Percentiles rank a stretch among this genome's conserved stretches.
Evolutionary conservation across 768 basidiomycete species (phyloP).

Genomic region (Mycena polygramma): DNA sequence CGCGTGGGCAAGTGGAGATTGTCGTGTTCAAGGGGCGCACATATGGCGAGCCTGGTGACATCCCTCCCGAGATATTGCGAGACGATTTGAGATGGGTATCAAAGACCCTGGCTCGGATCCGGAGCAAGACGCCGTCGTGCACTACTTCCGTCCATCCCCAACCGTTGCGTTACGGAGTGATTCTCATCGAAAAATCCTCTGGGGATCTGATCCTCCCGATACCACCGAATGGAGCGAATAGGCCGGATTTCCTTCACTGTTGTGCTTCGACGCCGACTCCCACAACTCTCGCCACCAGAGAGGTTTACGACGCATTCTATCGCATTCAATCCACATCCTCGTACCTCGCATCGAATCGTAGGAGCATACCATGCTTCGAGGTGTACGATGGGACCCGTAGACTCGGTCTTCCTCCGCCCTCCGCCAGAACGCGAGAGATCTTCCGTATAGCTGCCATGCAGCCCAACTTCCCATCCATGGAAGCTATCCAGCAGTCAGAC

Average conservation of each 20-base stretch:
- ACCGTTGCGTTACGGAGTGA: slow-evolving; percentile 20
- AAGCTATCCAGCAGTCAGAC: slow-evolving; percentile 26
- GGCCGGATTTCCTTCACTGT: too few species aligned
- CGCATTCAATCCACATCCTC: too few species aligned
- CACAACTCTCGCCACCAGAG: too few species aligned
- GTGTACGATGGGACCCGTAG: too few species aligned
- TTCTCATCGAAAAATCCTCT: slow-evolving; percentile 27
- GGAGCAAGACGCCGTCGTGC: slow-evolving; percentile 18
- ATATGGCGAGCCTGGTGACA: slow-evolving; percentile 3
- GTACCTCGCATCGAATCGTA: too few species aligned
- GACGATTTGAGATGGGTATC: slow-evolving; percentile 14
- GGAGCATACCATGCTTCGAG: too few species aligned
- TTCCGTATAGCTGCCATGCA: too few species aligned
- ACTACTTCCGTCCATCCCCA: slow-evolving; percentile 18
- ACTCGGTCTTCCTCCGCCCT: too few species aligned
- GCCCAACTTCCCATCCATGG: slow-evolving; percentile 14
- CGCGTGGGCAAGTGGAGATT: slow-evolving; percentile 12
- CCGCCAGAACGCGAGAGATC: too few species aligned
- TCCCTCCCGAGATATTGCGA: slow-evolving; percentile 18
- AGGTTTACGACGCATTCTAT: too few species aligned
- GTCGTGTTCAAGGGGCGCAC: slow-evolving; percentile 13
- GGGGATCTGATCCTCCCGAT: slow-evolving; percentile 22
- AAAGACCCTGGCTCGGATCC: slow-evolving; percentile 13
- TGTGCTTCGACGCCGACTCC: too few species aligned
- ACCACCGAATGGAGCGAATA: too few species aligned